Evolutionary conservation across 176 grass and related monocot species (phyloP), one percentile per base, ranked within the genome.

Genomic region (Cocos nucifera): DNA sequence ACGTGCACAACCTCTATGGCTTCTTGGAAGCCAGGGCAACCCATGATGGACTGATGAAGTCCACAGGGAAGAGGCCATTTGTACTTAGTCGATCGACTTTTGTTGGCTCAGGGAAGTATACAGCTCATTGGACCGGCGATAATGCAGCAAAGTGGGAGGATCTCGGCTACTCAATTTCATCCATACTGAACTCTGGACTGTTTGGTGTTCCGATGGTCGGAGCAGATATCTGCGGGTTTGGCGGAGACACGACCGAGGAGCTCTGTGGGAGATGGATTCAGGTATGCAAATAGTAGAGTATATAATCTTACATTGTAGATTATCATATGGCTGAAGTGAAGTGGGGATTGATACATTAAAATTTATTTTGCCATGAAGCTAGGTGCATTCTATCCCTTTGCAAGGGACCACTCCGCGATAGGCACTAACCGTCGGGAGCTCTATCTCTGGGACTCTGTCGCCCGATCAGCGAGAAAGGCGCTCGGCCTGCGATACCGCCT

Each of bases 211-310:
- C 83, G 27, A 96, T 96, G 92, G 14, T 85, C 22, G 92, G 92
- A 49, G 75, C 92, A 12, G 92, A 97, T 77, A 80, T 97, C 30
- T 91, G 92, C 50, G 92, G 92, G 30, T 97, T 91, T 51, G 6
- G 22, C 22, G 83, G 72, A 19, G 22, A 97, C 75, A 73, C 87
- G 2, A 91, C 67, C 2, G 83, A 97, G 70, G 87, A 97, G 78
- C 87, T 97, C 26, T 97, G 87, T 75, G 64, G 20, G 17, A 78
- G 92, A 0, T 97, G 92, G 92, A 97, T 97, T 58, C 92, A 97
- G 79, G 88, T 90, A 69, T 4, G 14, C 9, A 44, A 44, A 44
- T 44, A 12, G 35, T 44, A 44, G 10, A 44, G 35, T 44, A 12
- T 3, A 12, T 44, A 12, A 12, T 12, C 35, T 44, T 44, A 14